Evolutionary conservation across 1,284 basidiomycete species (phyloP).

Genomic region (Ceratobasidium sp.): DNA sequence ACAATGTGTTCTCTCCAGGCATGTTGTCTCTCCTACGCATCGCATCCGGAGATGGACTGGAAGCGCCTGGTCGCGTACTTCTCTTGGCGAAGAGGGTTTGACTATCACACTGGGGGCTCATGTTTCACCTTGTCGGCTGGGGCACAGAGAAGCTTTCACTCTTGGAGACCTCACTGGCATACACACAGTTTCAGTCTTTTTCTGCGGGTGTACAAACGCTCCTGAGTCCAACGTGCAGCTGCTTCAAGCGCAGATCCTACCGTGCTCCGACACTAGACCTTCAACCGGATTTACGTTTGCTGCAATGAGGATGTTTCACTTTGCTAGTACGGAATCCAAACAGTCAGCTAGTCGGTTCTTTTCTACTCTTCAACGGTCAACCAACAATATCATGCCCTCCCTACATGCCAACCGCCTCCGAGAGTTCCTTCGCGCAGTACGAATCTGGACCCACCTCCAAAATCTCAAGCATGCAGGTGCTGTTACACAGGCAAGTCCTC

Average conservation of each 20-base stretch:
- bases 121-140: neutral
- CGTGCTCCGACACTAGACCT: neutral
- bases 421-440: neutral
- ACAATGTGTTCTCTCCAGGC: neutral
- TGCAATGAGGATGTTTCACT: neutral
- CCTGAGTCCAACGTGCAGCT: neutral
- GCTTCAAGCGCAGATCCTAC: neutral
- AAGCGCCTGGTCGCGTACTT: neutral
- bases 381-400: slow-evolving; percentile 15
- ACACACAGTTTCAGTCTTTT: neutral
- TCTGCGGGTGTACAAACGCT: neutral
- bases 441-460: neutral
- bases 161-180: neutral
- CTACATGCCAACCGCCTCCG: neutral
- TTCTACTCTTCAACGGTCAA: neutral
- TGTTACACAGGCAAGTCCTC: neutral
- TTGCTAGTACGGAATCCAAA: neutral
- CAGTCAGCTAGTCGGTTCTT: neutral
- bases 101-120: neutral
- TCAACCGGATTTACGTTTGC: neutral
- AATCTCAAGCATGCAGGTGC: neutral
- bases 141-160: neutral
- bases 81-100: neutral
- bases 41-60: neutral
- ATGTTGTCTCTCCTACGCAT: neutral